Base-by-base conservation (phyloP, 1,139 yeast species). In the Hyphopichia khmerensis region DNA sequence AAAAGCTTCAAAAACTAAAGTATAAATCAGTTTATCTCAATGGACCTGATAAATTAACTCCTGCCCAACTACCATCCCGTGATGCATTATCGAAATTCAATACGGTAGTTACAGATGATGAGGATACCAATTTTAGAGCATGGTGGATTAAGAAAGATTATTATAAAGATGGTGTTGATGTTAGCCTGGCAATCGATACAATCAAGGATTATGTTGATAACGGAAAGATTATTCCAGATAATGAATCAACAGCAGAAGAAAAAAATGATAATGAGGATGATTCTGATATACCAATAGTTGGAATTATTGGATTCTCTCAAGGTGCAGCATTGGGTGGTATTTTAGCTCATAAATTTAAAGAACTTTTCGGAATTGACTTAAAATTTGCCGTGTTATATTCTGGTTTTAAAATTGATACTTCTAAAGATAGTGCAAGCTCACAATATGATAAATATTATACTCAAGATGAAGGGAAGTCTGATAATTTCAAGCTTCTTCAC, bases 361-460 rank as follows among this genome's bases (percentile, higher is more conserved):
- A 57, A 18, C 34, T 65, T 9, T 71, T 67, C 44, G 53, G 55
- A 2, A 48, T 58, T 19, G 48, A 53, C 4, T 65, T 88, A 50
- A 78, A 84, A 55, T 91, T 88, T 62, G 87, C 80, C 8, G 72
- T 93, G 14, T 64, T 86, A 36, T 89, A 86, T 55, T 80, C 93
- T 11, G 96, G 96, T 0, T 91, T 88, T 67, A 75, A 77, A 51
- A 65, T 87, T 39, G 75, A 72, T 48, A 82, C 86, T 1, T 65
- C 70, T 11, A 61, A 68, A 34, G 50, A 48, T 13, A 51, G 67
- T 10, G 69, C 67, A 0, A 65, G 67, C 43, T 52, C 52, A 8
- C 40, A 48, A 13, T 64, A 61, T 43, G 49, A 49, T 21, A 43
- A 51, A 4, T 62, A 55, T 42, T 82, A 80, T 49, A 69, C 45